Evolutionary conservation across 352 stramenopile genomes (phyloP), one percentile per base, ranked within the genome.

Genomic region (Globisporangium camurandrum): DNA sequence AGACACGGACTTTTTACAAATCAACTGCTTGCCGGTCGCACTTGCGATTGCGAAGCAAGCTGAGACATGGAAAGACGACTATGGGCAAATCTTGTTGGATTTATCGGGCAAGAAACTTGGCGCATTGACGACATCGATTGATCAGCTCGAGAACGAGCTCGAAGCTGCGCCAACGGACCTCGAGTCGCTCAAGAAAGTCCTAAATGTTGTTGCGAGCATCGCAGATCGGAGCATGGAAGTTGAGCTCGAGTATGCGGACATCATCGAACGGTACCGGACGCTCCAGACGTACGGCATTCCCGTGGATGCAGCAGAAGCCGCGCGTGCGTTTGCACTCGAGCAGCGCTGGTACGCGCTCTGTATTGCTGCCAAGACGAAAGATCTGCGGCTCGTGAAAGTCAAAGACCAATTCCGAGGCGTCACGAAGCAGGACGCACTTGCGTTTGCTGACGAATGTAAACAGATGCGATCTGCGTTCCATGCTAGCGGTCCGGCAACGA

Each of bases 331-430:
- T 60, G 71, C 58, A 0, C 67, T 98, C 2, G 83, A 95, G 36
- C 64, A 71, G 19, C 65, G 75, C 20, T 98, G 93, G 93, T 74
- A 79, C 2, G 66, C 66, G 0, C 54, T 98, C 7, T 86, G 85
- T 43, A 40, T 95, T 1, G 56, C 80, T 1, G 79, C 85, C 12
- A 95, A 96, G 56, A 98, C 93, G 0, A 96, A 97, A 57, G 90
- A 98, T 44, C 51, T 98, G 40, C 69, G 94, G 0, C 80, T 98
- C 14, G 75, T 96, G 4, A 77, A 86, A n/a, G 89, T 98, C 7
- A 98, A 98, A 62, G 86, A 95, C 27, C 69, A 97, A 49, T 98
- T 98, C 57, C 75, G 88, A 17, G 83, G 92, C 28, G 92, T 98
- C 10, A 98, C 94, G 0, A 95, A 96, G 57, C 62, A 95, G 51